Conservation (phyloP, 345 rosid genomes). For the sweet orange (Citrus sinensis) region DNA sequence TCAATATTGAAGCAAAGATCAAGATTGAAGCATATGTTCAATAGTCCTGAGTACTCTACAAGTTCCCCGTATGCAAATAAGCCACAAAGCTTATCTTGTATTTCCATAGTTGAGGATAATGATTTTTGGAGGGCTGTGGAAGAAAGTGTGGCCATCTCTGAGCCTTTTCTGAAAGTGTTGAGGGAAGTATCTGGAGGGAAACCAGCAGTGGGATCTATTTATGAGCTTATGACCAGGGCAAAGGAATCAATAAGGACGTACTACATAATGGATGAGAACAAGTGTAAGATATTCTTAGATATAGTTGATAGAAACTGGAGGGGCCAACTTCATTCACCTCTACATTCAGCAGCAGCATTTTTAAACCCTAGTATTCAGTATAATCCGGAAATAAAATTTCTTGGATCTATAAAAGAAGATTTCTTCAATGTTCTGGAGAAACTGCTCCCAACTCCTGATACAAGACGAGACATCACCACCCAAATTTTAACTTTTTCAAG, state of each 20-base stretch:
- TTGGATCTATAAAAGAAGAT: slow-evolving; percentile 69
- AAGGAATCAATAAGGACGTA: slow-evolving; percentile 84
- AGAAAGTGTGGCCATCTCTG: slow-evolving; percentile 84
- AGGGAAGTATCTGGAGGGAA: slow-evolving; percentile 84
- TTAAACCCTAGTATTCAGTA: slow-evolving; percentile 83
- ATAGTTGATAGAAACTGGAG: slow-evolving; percentile 78
- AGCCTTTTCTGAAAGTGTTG: slow-evolving; percentile 77
- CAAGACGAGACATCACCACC: slow-evolving; percentile 76
- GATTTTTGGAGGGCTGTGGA: slow-evolving; percentile 85
- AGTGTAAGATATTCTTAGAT: slow-evolving; percentile 72
- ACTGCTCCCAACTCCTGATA: slow-evolving; percentile 82
- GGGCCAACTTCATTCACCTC: slow-evolving; percentile 78
- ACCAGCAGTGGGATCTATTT: slow-evolving; percentile 71
- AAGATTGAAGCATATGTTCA: slow-evolving; percentile 68
- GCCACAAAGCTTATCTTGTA: slow-evolving; percentile 56
- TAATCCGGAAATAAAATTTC: slow-evolving; percentile 74
- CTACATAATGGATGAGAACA: slow-evolving; percentile 83
- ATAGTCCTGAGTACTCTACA: slow-evolving; percentile 60
- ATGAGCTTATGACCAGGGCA: slow-evolving; percentile 80
- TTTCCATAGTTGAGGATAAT: slow-evolving; percentile 56
- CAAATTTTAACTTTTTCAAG: slow-evolving; percentile 69
- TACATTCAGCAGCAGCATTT: slow-evolving; percentile 85
- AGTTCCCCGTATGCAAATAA: slow-evolving; percentile 53
- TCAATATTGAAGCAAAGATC: slow-evolving; percentile 71
- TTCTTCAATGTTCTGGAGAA: slow-evolving; percentile 80